Evolutionary conservation across 495 filamentous ascomycete species (phyloP).

Genomic region (Talaromyces nanjingensis): DNA sequence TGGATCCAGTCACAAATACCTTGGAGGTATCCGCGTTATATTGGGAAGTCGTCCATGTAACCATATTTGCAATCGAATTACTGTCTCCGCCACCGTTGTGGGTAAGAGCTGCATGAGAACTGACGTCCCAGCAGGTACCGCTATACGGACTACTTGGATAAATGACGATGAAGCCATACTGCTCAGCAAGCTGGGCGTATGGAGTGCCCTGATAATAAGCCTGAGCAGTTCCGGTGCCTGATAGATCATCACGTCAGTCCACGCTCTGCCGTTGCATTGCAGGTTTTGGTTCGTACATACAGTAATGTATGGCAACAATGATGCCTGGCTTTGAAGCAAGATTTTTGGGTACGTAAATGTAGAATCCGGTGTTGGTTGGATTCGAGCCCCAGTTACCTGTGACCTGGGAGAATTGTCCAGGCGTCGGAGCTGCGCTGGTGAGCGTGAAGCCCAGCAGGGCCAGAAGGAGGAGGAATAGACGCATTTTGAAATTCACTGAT

Average conservation of each 20-base stretch:
- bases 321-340: conserved; percentile 29
- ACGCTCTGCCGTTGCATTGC: neutral
- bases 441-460: neutral
- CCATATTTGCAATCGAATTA: conserved; percentile 48
- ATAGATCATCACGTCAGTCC: conserved; percentile 1
- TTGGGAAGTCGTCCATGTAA: conserved; percentile 40
- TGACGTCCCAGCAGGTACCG: conserved; percentile 52
- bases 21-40: conserved; percentile 39
- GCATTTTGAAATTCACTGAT: neutral
- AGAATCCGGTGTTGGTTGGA: conserved; percentile 7
- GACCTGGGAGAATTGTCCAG: neutral
- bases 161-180: conserved; percentile 46
- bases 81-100: conserved; percentile 47
- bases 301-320: conserved; percentile 26
- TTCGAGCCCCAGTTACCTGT: conserved; percentile 4
- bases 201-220: conserved; percentile 18
- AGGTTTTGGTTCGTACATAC: neutral
- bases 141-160: conserved; percentile 40
- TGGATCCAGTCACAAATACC: conserved; percentile 46
- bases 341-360: conserved; percentile 28
- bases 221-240: conserved; percentile 19
- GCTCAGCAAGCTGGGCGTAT: conserved; percentile 30
- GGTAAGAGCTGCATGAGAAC: conserved; percentile 37
- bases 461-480: neutral
- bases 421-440: neutral